Percentiles rank a stretch among this genome's conserved stretches.
These are phyloP conservation scores for Ogataea haglerorum DNA, from an alignment of 805 yeast species.

Conservation along the genomic window DNA sequence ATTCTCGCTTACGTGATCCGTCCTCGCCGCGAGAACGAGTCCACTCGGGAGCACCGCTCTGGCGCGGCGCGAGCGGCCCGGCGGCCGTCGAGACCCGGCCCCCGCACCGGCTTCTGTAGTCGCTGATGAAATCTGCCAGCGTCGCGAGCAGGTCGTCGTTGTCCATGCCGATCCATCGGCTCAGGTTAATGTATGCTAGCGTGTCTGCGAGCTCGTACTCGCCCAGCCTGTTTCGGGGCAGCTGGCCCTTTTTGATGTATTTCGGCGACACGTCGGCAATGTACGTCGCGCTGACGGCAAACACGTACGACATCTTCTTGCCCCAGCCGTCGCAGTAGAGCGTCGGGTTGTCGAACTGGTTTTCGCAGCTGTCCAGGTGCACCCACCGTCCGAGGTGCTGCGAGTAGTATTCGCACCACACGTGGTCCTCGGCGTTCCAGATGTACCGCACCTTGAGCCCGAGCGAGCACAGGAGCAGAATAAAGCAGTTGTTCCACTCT, in stretches of 20 bases:
- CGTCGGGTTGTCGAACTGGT: slow-evolving; percentile 75
- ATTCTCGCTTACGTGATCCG: slow-evolving; percentile 37
- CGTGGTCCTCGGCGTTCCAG: slow-evolving; percentile 93
- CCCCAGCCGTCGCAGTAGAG: slow-evolving; percentile 87
- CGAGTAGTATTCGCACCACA: slow-evolving; percentile 91
- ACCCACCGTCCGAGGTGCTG: slow-evolving; percentile 63
- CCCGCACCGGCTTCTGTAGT: slow-evolving; percentile 27
- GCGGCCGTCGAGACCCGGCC: slow-evolving; percentile 3
- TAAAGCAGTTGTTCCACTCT: slow-evolving; percentile 89
- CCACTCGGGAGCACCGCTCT: slow-evolving; percentile 79
- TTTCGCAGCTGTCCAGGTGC: slow-evolving; percentile 87
- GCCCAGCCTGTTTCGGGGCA: slow-evolving; percentile 45
- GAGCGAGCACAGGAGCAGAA: slow-evolving; percentile 63
- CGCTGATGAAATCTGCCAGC: slow-evolving; percentile 37
- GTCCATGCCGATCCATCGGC: slow-evolving; percentile 29
- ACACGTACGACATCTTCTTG: slow-evolving; percentile 83
- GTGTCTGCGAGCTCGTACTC: slow-evolving; percentile 38
- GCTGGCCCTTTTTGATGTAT: slow-evolving; percentile 48
- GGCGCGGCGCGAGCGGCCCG: slow-evolving; percentile 46
- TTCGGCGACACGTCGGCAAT: slow-evolving; percentile 66
- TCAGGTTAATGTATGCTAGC: slow-evolving; percentile 37
- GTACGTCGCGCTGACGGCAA: slow-evolving; percentile 65
- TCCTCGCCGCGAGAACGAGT: slow-evolving; percentile 73
- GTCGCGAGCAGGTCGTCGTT: slow-evolving; percentile 38
- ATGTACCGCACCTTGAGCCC: slow-evolving; percentile 66